Evolutionary conservation across 108 stramenopile genomes (phyloP), one percentile per base, ranked within the genome.

Genomic region (Nannochloropsis granulata): DNA sequence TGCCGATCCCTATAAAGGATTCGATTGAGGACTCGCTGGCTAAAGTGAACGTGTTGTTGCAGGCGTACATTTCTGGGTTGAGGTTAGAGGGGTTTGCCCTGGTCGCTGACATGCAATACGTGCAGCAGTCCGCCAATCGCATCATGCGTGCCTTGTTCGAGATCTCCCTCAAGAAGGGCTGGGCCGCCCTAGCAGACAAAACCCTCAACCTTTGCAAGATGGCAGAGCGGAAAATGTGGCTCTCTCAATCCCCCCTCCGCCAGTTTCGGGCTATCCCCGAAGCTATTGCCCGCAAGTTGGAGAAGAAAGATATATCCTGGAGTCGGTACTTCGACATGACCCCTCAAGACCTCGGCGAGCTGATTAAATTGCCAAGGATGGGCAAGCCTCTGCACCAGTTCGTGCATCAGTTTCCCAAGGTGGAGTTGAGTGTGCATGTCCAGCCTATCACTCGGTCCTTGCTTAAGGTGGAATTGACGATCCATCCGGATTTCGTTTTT

Each of bases 1-100:
- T 98, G 79, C 99, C 99, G 8, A 96, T 99, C 84, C 99, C 99
- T 34, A 95, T 99, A 43, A 98, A 98, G 89, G 97, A 97, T 87
- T 92, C 92, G 83, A 93, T 95, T 13, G 95, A 89, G 81, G 98
- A 98, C 87, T 43, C 94, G 95, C 56, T 92, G n/a, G 94, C 94
- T 78, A 97, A 99, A 90, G 92, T 99, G 80, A 99, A 99, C 88
- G 96, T 97, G 78, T 92, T 99, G 78, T 92, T 99, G 23, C 99
- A 99, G 90, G 95, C 98, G 13, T 99, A 97, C 90, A 98, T 99
- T 87, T 95, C 95, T 82, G 92, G 95, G 78, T 91, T 98, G n/a
- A 94, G 92, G 82, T 91, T 99, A 13, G 99, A 98, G 86, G 99
- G 99, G n/a, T 97, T 97, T 88, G 99, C 99, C 13, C 90, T 99